phyloP scores from a whole-genome alignment of 352 stramenopile species.

The Aphanomyces stellatus region DNA sequence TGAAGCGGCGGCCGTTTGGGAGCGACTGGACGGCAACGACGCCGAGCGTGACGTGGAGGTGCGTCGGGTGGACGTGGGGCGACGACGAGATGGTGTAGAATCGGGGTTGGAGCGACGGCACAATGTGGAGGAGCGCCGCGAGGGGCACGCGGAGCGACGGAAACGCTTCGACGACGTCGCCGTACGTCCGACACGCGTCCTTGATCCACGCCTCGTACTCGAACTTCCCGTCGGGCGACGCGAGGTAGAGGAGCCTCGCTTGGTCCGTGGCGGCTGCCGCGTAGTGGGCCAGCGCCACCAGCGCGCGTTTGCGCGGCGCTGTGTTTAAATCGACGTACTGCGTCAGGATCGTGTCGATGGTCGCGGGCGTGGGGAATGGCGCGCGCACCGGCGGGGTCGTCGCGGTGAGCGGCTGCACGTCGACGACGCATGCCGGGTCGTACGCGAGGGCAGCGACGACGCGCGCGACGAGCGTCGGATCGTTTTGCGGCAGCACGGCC shows the following conservation, averaged over 20 bases:
- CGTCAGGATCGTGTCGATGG: constrained; percentile 85
- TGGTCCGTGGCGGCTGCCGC: constrained; percentile 47
- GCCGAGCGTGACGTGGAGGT: constrained; percentile 93
- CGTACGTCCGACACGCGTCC: constrained; percentile 84
- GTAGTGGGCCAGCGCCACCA: constrained; percentile 81
- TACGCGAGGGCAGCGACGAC: constrained; percentile 81
- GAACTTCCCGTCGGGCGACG: constrained; percentile 85
- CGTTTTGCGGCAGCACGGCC: constrained; percentile 89
- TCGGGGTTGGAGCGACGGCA: constrained; percentile 92
- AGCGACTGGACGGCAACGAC: constrained; percentile 77
- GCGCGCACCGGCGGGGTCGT: constrained; percentile 27
- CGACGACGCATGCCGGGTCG: constrained; percentile 87
- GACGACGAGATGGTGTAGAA: constrained; percentile 99
- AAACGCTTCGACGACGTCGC: constrained; percentile 86
- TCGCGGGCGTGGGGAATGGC: constrained; percentile 94
- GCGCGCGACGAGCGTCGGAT: constrained; percentile 57
- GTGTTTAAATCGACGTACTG: constrained; percentile 92
- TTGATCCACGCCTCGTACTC: constrained; percentile 92
- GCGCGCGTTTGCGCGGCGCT: constrained; percentile 64
- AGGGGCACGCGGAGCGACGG: constrained; percentile 48
- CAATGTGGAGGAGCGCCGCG: constrained; percentile 83
- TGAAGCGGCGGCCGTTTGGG: constrained; percentile 70
- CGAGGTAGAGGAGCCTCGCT: constrained; percentile 40
- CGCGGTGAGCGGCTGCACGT: constrained; percentile 50
- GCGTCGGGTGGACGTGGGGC: constrained; percentile 82